A percentile compares a stretch with the other conserved stretches of the same genome.
phyloP scores from a whole-genome alignment of 176 grass and related monocot species.

The Luzula sylvatica region DNA sequence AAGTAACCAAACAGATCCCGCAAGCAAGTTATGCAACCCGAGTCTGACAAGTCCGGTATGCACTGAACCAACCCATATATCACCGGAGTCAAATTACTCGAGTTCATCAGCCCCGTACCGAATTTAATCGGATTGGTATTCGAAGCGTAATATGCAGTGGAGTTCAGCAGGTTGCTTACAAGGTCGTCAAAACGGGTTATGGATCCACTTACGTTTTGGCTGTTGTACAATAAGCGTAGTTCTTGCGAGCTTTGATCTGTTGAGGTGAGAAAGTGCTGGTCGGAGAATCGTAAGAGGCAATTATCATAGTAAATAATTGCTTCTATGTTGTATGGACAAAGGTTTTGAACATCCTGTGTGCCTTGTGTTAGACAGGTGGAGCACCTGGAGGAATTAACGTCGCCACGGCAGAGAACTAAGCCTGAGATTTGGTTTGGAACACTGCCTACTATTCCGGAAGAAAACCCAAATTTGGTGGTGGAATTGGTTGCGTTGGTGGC shows the following conservation, averaged over 20 bases:
- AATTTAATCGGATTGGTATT: conserved; percentile 26
- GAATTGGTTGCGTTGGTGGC: conserved; percentile 3
- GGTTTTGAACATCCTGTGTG: background rate
- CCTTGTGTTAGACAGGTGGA: conserved; percentile 9
- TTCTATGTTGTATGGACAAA: conserved; percentile 13
- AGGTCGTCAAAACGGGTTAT: conserved; percentile 12
- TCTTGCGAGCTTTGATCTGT: background rate
- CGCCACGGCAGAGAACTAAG: conserved; percentile 29
- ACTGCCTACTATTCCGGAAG: background rate
- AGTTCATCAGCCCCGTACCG: conserved; percentile 16
- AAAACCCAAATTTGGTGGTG: conserved; percentile 15
- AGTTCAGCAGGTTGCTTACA: conserved; percentile 8
- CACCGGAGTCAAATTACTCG: conserved; percentile 30
- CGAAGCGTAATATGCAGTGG: conserved; percentile 27
- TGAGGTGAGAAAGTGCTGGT: conserved; percentile 29
- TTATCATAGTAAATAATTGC: conserved; percentile 39
- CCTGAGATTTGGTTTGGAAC: conserved; percentile 21
- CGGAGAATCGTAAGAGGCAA: conserved; percentile 50
- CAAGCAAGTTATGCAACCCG: conserved; percentile 40
- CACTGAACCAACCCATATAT: conserved; percentile 66
- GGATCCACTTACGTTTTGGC: conserved; percentile 3
- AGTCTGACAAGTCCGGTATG: conserved; percentile 41
- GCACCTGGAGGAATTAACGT: conserved; percentile 24
- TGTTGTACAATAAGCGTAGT: background rate
- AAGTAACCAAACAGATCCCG: background rate